These are phyloP conservation scores for Entoloma clypeatum DNA, from an alignment of 1,284 basidiomycete species.

Conservation along the genomic window DNA sequence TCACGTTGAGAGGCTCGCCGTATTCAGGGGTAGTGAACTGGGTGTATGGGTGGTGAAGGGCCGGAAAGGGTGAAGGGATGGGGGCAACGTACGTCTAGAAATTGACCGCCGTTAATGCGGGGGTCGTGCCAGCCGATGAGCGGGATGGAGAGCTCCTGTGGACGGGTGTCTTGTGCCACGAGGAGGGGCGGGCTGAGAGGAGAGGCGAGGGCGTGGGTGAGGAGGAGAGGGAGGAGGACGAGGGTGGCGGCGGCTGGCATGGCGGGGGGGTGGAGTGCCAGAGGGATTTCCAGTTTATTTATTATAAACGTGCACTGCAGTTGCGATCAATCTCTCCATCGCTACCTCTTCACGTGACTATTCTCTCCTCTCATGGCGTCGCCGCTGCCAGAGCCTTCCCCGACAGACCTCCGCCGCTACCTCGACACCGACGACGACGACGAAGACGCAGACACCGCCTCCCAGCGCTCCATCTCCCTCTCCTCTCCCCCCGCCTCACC, in stretches of 20 bases:
- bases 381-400: constrained; percentile 22
- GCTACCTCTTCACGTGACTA: constrained; percentile 5
- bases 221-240: constrained; percentile 11
- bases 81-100: constrained; percentile 60
- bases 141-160: constrained; percentile 8
- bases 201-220: constrained; percentile 11
- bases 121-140: constrained; percentile 79
- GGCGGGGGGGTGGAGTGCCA: background rate
- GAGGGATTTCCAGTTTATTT: too few species aligned
- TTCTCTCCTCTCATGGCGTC: constrained; percentile 19
- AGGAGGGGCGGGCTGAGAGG: constrained; percentile 11
- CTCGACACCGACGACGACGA: constrained; percentile 36
- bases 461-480: constrained; percentile 70
- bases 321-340: too few species aligned
- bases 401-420: constrained; percentile 23
- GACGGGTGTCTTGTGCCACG: constrained; percentile 10
- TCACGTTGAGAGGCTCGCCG: constrained; percentile 71
- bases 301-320: too few species aligned
- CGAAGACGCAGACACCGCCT: constrained; percentile 72
- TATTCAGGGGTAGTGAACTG: constrained; percentile 63
- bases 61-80: background rate
- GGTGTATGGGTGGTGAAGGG: constrained; percentile 5
- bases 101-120: constrained; percentile 59
- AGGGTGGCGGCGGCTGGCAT: constrained; percentile 12
- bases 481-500: constrained; percentile 55